phyloP scores from a whole-genome alignment of 495 filamentous ascomycete genomes.

The Trichoderma parareesei region DNA sequence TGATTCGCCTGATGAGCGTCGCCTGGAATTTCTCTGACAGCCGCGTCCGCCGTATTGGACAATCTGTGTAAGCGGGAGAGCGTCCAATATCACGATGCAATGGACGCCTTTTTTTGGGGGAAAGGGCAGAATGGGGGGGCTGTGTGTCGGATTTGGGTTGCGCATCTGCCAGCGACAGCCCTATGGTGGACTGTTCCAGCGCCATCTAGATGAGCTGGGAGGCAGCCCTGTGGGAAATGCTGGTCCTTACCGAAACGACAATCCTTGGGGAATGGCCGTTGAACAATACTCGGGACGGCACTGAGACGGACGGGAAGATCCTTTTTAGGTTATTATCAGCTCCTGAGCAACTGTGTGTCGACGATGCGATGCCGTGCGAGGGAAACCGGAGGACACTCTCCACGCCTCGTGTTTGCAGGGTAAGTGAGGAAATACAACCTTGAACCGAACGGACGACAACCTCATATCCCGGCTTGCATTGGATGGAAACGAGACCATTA shows the following conservation, averaged over 20 bases:
- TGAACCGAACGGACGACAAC: no score
- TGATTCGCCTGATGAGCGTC: background rate
- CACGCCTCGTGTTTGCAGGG: background rate
- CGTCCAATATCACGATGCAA: background rate
- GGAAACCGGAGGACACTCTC: background rate
- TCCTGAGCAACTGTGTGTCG: no score
- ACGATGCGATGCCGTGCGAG: background rate
- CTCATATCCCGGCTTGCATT: background rate
- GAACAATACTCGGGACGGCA: no score
- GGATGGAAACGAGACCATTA: background rate
- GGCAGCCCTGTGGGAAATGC: no score
- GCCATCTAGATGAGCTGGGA: background rate
- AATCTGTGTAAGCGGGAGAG: background rate
- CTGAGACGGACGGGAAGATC: no score
- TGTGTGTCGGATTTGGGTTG: background rate
- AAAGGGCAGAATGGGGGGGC: background rate
- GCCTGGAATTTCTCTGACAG: conserved; percentile 7
- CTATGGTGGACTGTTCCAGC: background rate
- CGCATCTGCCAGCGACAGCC: background rate
- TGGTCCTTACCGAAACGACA: no score
- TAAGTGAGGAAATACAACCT: background rate
- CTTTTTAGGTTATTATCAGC: no score
- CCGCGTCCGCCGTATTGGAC: background rate
- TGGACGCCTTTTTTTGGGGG: background rate
- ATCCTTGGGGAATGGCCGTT: no score